Percentiles rank a stretch among this genome's conserved stretches.
Evolutionary conservation across 257 asterid genomes (phyloP).

Genomic region (Solanum lycopersicoides): DNA sequence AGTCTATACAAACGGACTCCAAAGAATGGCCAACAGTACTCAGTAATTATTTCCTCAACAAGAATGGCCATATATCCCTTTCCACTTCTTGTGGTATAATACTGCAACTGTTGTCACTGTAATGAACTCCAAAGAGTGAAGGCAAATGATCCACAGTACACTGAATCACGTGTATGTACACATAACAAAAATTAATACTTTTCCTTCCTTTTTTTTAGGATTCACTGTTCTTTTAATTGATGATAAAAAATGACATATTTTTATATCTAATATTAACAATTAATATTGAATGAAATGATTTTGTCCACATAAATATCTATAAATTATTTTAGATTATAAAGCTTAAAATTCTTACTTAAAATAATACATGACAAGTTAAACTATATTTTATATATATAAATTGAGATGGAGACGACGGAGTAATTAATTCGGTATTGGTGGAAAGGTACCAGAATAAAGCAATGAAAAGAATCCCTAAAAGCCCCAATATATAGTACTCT

Average conservation of each 20-base stretch:
- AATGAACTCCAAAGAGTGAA: not conserved
- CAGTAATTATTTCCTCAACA: not conserved
- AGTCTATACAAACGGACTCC: too few species aligned
- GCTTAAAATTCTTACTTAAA: too few species aligned
- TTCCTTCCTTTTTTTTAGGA: not conserved
- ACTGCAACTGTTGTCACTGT: not conserved
- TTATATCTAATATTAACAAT: too few species aligned
- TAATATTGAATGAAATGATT: not conserved
- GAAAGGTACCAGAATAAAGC: slow-evolving; percentile 1
- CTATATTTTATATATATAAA: too few species aligned
- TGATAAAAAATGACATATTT: too few species aligned
- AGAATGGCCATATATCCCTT: not conserved
- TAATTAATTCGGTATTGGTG: not conserved
- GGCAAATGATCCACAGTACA: slow-evolving; percentile 4
- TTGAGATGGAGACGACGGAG: too few species aligned
- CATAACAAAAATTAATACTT: not conserved
- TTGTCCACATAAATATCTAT: too few species aligned
- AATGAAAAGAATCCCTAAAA: not conserved
- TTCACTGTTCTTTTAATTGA: too few species aligned
- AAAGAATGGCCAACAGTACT: too few species aligned
- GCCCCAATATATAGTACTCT: slow-evolving; percentile 4
- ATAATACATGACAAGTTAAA: too few species aligned
- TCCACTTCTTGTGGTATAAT: not conserved
- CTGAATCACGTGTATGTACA: slow-evolving; percentile 17
- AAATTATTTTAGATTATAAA: too few species aligned